phyloP scores from a whole-genome alignment of 768 basidiomycete genomes.

The Gelatoporia subvermispora region DNA sequence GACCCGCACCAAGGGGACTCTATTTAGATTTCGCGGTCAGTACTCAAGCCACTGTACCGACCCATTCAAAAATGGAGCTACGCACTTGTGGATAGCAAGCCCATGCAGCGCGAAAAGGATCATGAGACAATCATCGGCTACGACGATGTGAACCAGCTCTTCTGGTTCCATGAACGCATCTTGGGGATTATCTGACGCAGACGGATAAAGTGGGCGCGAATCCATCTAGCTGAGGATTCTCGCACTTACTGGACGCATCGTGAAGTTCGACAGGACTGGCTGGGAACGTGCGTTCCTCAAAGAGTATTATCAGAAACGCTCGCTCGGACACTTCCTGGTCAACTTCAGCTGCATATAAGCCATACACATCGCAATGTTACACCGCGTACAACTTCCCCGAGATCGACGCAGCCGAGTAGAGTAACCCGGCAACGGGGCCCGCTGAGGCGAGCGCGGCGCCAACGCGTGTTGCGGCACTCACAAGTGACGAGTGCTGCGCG shows the following conservation, averaged over 20 bases:
- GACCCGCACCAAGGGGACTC: constrained; percentile 92
- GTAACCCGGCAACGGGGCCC: constrained; percentile 56
- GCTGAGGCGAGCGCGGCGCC: too few species aligned
- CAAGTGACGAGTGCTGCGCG: too few species aligned
- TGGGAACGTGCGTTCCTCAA: constrained; percentile 98
- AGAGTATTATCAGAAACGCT: constrained; percentile 96
- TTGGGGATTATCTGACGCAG: constrained; percentile 82
- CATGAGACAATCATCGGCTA: constrained; percentile 96
- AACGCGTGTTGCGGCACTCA: too few species aligned
- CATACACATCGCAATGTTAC: constrained; percentile 92
- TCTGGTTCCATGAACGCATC: constrained; percentile 99
- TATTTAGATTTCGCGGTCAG: constrained; percentile 85
- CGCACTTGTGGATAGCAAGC: constrained; percentile 92
- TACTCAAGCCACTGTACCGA: constrained; percentile 90
- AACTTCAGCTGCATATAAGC: constrained; percentile 99
- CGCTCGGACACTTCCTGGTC: constrained; percentile 94
- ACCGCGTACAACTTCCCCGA: constrained; percentile 90
- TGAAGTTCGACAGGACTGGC: constrained; percentile 95
- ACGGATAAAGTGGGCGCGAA: constrained; percentile 66
- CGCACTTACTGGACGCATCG: constrained; percentile 86
- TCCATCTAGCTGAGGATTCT: constrained; percentile 67
- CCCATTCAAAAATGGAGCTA: constrained; percentile 98
- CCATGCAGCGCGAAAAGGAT: constrained; percentile 88
- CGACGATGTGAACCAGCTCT: constrained; percentile 97
- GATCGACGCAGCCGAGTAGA: constrained; percentile 70